phyloP scores from a whole-genome alignment of 2,329 filamentous ascomycete species.

The Lojkania enalia region DNA sequence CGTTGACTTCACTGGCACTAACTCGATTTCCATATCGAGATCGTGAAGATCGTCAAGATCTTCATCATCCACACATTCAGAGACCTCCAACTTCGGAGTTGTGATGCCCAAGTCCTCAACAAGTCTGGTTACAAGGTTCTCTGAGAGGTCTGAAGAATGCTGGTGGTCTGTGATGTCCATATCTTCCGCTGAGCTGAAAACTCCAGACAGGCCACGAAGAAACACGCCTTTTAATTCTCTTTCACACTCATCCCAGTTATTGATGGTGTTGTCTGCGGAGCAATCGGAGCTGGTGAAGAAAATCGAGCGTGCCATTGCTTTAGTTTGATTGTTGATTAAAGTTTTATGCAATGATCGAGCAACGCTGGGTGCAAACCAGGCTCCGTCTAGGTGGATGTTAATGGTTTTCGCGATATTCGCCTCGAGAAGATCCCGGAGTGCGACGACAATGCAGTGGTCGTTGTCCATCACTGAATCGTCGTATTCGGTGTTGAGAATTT shows the following conservation, averaged over 20 bases:
- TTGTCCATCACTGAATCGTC: slow-evolving; percentile 22
- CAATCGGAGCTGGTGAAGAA: too few species aligned
- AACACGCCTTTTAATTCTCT: neutral
- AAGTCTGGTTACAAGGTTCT: too few species aligned
- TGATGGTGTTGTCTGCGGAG: too few species aligned
- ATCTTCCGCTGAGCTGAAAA: neutral
- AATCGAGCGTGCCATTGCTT: too few species aligned
- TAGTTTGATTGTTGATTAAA: neutral
- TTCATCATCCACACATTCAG: too few species aligned
- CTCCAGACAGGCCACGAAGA: neutral
- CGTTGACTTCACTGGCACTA: too few species aligned
- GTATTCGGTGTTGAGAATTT: slow-evolving; percentile 16
- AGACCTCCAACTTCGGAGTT: too few species aligned
- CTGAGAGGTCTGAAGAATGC: too few species aligned
- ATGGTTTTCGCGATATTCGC: slow-evolving; percentile 1
- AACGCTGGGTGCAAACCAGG: neutral
- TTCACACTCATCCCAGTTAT: neutral
- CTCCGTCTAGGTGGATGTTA: neutral
- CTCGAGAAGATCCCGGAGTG: slow-evolving; percentile 14
- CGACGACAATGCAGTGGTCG: slow-evolving; percentile 18
- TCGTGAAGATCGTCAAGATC: too few species aligned
- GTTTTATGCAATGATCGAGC: neutral
- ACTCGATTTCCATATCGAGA: too few species aligned
- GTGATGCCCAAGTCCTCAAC: too few species aligned
- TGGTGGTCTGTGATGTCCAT: neutral